A percentile compares a stretch with the other conserved stretches of the same genome.
phyloP scores from a whole-genome alignment of 805 yeast species.

The Wilhelminamyces savonicus region DNA sequence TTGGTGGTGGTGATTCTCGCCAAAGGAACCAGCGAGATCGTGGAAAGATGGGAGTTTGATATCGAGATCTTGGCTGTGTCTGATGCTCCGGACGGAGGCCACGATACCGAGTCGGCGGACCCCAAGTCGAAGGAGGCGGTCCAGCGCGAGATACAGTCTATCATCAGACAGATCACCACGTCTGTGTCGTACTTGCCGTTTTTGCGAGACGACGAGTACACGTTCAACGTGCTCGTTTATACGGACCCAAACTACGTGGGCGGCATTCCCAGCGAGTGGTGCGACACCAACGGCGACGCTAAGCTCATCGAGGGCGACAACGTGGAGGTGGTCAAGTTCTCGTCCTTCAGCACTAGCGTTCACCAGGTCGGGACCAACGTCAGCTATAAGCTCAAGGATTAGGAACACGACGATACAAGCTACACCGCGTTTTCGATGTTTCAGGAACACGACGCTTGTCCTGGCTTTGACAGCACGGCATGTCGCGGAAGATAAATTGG shows the following conservation, averaged over 20 bases:
- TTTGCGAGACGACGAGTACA: constrained; percentile 48
- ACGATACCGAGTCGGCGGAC: constrained; percentile 6
- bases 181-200: constrained; percentile 82
- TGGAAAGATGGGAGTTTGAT: constrained; percentile 85
- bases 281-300: constrained; percentile 57
- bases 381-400: constrained; percentile 38
- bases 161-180: constrained; percentile 84
- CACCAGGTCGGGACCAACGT: constrained; percentile 74
- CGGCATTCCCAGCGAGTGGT: constrained; percentile 77
- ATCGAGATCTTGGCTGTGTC: constrained; percentile 36
- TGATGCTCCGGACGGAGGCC: constrained; percentile 1
- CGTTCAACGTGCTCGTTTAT: constrained; percentile 80
- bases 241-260: constrained; percentile 55
- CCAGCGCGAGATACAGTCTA: constrained; percentile 74
- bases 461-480: too few relatives aligned
- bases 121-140: constrained; percentile 40
- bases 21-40: constrained; percentile 57
- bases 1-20: constrained; percentile 69
- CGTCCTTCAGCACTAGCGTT: constrained; percentile 58
- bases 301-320: constrained; percentile 46
- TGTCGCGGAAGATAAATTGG: too few relatives aligned
- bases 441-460: too few relatives aligned
- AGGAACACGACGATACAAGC: too few relatives aligned
- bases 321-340: constrained; percentile 62
- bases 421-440: too few relatives aligned